Base-by-base conservation (phyloP, 2,329 filamentous ascomycete genomes). In the Fusarium sp. region DNA sequence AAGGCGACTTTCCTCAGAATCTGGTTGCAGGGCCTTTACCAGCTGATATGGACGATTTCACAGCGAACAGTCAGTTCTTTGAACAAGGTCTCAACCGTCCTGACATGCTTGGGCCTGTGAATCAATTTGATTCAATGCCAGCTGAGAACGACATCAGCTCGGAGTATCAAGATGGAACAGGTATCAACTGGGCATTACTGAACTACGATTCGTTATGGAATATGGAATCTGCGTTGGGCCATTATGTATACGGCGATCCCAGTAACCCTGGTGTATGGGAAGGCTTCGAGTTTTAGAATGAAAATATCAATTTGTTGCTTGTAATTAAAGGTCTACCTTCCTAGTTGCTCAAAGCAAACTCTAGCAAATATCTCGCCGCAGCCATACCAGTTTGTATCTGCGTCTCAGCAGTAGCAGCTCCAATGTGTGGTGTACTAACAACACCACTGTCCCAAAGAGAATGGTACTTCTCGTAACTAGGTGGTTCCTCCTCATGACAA, bases 401-500 rank as follows among this genome's bases (percentile, higher is more conserved):
- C 0, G 76, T 77, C 20, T 79, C 69, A 1, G 62, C 67, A 2
- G 84, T 85, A 0, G 83, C 79, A 3, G 82, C 83, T 10, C 84
- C 84, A 46, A 85, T 79, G 56, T 85, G 82, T 9, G 83, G 82
- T 7, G 81, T 83, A 59, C 81, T 80, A 8, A 83, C 65, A 9
- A 80, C 78, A 6, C 79, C 78, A n/a, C 68, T 50, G 8, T 77
- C 69, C 79, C 80, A 81, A 1, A 82, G 61, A 2, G 63, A 59
- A 0, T 72, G 71, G 55, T 82, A 82, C 20, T 68, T 76, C 42
- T 79, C 78, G 14, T 68, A 50, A 7, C 63, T 81, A 0, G 81
- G 81, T 1, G 81, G 81, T 49, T 83, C 81, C 30, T 80, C 64
- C 49, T 80, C 79, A 42, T 80, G 78, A n/a, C 78, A 80, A 40